phyloP scores from a whole-genome alignment of 306 rosid genomes.

The Cicer pinnatifidum region DNA sequence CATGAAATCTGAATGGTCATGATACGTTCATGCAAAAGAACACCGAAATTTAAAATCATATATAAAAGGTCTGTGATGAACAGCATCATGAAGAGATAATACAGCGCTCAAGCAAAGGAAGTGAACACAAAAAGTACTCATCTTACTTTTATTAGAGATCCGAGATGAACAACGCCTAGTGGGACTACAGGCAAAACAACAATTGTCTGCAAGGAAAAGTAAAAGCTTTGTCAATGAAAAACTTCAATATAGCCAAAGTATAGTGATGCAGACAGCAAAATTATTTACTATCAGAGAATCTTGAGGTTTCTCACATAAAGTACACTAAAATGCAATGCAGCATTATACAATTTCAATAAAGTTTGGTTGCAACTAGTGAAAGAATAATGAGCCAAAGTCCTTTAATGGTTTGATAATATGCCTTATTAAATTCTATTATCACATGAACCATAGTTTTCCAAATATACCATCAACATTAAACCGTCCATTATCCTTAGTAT shows the following conservation, averaged over 20 bases:
- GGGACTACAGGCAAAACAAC: slow-evolving; percentile 78
- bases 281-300: slow-evolving; percentile 28
- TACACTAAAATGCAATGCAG: neutral
- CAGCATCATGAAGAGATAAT: slow-evolving; percentile 15
- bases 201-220: slow-evolving; percentile 68
- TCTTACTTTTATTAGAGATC: slow-evolving; percentile 80
- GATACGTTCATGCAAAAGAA: slow-evolving; percentile 23
- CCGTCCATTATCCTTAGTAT: slow-evolving; percentile 30
- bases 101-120: slow-evolving; percentile 36
- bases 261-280: slow-evolving; percentile 24
- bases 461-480: slow-evolving; percentile 32
- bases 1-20: slow-evolving; percentile 2
- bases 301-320: slow-evolving; percentile 24
- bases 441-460: slow-evolving; percentile 11
- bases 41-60: slow-evolving; percentile 9
- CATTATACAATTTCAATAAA: neutral
- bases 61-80: neutral
- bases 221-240: slow-evolving; percentile 38
- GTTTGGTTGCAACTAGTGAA: slow-evolving; percentile 35
- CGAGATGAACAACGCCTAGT: slow-evolving; percentile 93
- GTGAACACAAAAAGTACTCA: slow-evolving; percentile 33
- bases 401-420: neutral
- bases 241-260: neutral
- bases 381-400: neutral
- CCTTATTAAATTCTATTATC: slow-evolving; percentile 8